Conservation (phyloP, 202 grass and related monocot species). For the Setaria italica region DNA sequence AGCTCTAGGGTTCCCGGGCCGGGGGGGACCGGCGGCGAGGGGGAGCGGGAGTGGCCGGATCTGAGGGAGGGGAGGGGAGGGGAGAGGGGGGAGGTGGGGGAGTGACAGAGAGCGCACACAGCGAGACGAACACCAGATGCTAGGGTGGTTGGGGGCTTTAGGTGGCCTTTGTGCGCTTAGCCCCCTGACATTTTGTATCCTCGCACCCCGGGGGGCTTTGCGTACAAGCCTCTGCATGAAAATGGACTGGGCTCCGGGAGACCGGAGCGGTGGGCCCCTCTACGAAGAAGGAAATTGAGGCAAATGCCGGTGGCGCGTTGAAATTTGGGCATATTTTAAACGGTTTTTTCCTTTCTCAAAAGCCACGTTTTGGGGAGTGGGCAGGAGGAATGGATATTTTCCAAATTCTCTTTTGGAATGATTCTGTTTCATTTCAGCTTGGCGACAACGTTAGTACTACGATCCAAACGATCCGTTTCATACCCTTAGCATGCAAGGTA, state of each 20-base stretch:
- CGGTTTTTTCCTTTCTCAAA: not conserved
- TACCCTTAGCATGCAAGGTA: not conserved
- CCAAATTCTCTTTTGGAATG: not conserved
- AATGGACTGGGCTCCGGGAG: not conserved
- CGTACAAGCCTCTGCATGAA: not conserved
- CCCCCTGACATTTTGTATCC: constrained; percentile 38
- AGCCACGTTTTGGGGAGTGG: not conserved
- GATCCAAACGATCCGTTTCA: not conserved
- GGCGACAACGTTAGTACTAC: not conserved
- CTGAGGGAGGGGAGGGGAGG: constrained; percentile 16
- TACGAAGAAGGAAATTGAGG: not conserved
- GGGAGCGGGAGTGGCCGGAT: constrained; percentile 43
- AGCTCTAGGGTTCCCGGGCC: not conserved
- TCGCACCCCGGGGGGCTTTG: not conserved
- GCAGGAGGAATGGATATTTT: not conserved
- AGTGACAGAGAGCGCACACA: constrained; percentile 48
- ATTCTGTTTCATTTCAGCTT: constrained; percentile 4
- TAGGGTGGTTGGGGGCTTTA: constrained; percentile 60
- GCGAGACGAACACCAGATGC: constrained; percentile 37
- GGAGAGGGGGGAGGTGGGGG: not conserved
- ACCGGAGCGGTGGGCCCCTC: not conserved
- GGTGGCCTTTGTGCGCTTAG: constrained; percentile 28
- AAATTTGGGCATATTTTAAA: constrained; percentile 21
- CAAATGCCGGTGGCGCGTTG: not conserved
- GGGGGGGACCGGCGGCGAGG: constrained; percentile 37